Percentiles rank a stretch among this genome's conserved stretches.
These are phyloP conservation scores for Stevia rebaudiana DNA, from an alignment of 140 eudicot species.

Conservation along the genomic window DNA sequence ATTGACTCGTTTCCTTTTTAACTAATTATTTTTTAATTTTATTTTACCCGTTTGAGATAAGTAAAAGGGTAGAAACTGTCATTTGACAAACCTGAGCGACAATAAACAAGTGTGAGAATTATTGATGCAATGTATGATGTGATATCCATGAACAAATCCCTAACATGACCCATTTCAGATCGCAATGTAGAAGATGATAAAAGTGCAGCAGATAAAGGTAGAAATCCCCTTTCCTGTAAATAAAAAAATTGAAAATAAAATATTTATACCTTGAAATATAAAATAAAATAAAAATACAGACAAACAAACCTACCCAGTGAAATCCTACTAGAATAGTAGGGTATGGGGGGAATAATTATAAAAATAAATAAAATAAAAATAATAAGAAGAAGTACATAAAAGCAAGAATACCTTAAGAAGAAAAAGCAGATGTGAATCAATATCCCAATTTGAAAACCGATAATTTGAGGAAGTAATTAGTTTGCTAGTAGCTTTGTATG, in stretches of 20 bases:
- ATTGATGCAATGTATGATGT: conserved; percentile 61
- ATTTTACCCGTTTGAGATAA: not conserved
- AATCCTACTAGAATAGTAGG: no score
- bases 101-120: conserved; percentile 65
- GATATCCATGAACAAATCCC: conserved; percentile 62
- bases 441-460: conserved; percentile 58
- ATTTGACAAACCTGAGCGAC: conserved; percentile 36
- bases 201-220: conserved; percentile 86
- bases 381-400: not conserved
- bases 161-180: conserved; percentile 49
- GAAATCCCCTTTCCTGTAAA: conserved; percentile 93
- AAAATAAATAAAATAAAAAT: not conserved
- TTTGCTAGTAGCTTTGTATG: conserved; percentile 65
- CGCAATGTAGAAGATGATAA: conserved; percentile 59
- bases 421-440: conserved; percentile 67
- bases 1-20: not conserved
- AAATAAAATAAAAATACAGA: not conserved
- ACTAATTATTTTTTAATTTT: not conserved
- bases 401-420: conserved; percentile 71
- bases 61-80: not conserved
- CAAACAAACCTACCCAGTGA: no score
- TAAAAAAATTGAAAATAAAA: not conserved
- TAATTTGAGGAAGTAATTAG: conserved; percentile 61
- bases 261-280: conserved; percentile 14
- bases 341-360: conserved; percentile 12